Base-by-base conservation (phyloP, 208 protist genomes). In the Borovskyia barvae region DNA sequence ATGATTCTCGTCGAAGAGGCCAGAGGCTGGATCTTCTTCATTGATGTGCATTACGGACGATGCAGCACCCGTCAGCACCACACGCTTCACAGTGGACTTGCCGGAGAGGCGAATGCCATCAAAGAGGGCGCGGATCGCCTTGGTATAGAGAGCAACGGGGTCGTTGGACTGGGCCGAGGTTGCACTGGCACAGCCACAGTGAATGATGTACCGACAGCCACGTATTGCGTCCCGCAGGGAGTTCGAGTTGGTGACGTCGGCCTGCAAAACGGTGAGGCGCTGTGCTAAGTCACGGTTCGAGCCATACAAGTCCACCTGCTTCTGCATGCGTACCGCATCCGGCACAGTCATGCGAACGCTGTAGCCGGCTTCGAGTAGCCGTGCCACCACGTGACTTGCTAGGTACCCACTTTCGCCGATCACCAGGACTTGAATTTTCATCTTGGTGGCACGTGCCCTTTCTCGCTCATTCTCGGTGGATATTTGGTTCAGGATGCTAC, bases 311-410 rank as follows among this genome's bases (percentile, higher is more conserved):
- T 86, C 83, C n/a, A 75, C 72, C 51, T 81, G 68, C 65, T 90
- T 78, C 62, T 90, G 80, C 32, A 72, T 70, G 8, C 70, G 75
- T 26, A 75, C 49, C 2, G 74, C 59, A 32, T 89, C 77, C 0
- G 74, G 47, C 36, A 91, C 72, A 8, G 83, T 85, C 52, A 90
- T 67, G 46, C 90, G 87, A 20, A 96, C 90, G 8, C 72, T 92
- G 81, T 94, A 94, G 29, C 87, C 90, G 2, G 80, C 85, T n/a
- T 90, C 77, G 1, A 96, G 87, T 28, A 93, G 74, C 70, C 82
- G 87, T 5, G 62, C 62, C n/a, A 96, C 74, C 28, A 93, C 77
- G 72, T 96, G 86, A 56, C 80, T 87, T 2, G 83, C 75, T 14
- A 93, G 72, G 75, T 93, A 96, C 17, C 80, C 82, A 47, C 75